Base-by-base conservation (phyloP, 2,329 filamentous ascomycete species). In the Volutella citrinella region DNA sequence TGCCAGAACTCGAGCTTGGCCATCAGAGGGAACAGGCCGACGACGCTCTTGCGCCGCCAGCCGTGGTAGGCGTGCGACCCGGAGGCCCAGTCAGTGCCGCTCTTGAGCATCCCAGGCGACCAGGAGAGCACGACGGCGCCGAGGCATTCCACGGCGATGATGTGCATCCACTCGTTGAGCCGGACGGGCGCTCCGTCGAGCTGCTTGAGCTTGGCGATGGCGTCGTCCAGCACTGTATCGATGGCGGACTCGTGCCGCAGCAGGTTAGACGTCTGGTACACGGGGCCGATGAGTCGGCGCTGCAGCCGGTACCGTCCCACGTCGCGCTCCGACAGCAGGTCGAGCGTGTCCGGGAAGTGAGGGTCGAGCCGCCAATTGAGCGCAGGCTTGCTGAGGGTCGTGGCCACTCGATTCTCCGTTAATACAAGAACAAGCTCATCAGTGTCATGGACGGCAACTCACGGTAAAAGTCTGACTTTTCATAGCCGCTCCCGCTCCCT, bases 161-260 rank as follows among this genome's bases (percentile, higher is more conserved):
- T 74, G 51, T 76, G 72, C 71, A 76, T 76, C 72, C 72, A 76
- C 34, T 73, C 66, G 31, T 69, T 70, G 13, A 76, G 47, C 36
- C 75, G 69, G 5, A 76, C 47, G 18, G 65, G 58, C 3, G 51
- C 45, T 0, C 68, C 68, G 1, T 60, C 27, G 2, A 72, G 47
- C 0, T 38, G 36, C 5, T 48, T 53, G 1, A 76, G 43, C 17
- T 59, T 63, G 4, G 55, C 37, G 2, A 71, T 40, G 2, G 54
- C 60, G 0, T 49, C 47, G 4, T 51, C 37, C 7, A 74, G 43
- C 2, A 71, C 69, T 0, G 40, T 40, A 18, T 74, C 65, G 6
- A 75, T 52, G 0, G 59, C 60, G 1, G 41, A 28, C 34, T 69
- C 68, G 25, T 68, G 64, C 27, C 62, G 67, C 11, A 54, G 44